Base-by-base conservation (phyloP, 345 rosid genomes). In the Draba incana region DNA sequence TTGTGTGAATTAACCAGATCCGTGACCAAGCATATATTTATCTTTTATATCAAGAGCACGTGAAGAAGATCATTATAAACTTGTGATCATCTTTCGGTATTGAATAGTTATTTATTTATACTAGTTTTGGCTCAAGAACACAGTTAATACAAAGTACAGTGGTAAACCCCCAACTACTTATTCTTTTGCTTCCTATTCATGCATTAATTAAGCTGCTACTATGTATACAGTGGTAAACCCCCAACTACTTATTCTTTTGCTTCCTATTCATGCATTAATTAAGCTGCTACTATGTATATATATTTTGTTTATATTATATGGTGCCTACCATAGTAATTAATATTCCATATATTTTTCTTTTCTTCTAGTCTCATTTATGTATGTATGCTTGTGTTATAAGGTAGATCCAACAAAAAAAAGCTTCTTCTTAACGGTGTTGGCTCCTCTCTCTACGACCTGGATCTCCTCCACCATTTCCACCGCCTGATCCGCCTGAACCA, bases 401-500 rank as follows among this genome's bases (percentile, higher is more conserved):
- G 49, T 72, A 27, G 28, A 23, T 30, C 44, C 6, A 50, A 49
- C 55, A 24, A 41, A 30, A 73, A 57, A 20, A 27, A 33, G 44
- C 58, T 66, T 50, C 4, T 51, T 30, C 41, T 55, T 68, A 75
- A 14, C 65, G 59, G 51, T 55, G 69, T 25, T 75, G 74, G 69
- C 69, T 75, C 38, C 74, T 68, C 46, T 68, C 78, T 68, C 64
- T 54, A 39, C 64, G 78, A 30, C 74, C 53, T 30, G 69, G 74
- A 20, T 74, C 61, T 30, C 31, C 69, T 52, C 52, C 78, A 68
- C 78, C 73, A 27, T 10, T 46, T n/a, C 64, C 81, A 5, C 64
- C 57, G 2, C 85, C 81, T 1, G 80, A 60, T 11, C 84, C 84
- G 5, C 71, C 20, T 20, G 20, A 20, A 20, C 20, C 81, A 3